Percentiles rank a stretch among this genome's conserved stretches.
Conservation (phyloP, 2,329 filamentous ascomycete species). For the Neopestalotiopsis clavispora region DNA sequence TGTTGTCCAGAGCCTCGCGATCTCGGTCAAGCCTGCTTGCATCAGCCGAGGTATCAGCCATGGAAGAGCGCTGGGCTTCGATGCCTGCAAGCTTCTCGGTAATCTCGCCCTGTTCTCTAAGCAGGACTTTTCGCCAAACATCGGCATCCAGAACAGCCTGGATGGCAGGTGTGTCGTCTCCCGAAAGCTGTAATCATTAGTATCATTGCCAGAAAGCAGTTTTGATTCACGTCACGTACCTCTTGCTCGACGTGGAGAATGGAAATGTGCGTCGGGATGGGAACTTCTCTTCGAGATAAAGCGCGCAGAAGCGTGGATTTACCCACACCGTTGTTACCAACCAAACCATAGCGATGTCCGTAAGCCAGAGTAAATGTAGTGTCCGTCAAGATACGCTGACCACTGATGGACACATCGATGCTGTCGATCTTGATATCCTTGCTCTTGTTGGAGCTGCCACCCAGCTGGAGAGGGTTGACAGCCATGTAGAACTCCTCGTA, state of each 20-base stretch:
- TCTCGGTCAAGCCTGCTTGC: conserved; percentile 84
- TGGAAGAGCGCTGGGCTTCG: conserved; percentile 74
- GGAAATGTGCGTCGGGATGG: conserved; percentile 95
- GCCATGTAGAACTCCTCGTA: conserved; percentile 99
- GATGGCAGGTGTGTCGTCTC: conserved; percentile 92
- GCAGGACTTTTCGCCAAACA: conserved; percentile 95
- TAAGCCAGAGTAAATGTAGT: conserved; percentile 90
- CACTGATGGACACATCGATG: conserved; percentile 91
- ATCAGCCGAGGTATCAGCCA: conserved; percentile 93
- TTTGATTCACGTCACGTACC: conserved; percentile 51
- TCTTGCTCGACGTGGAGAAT: conserved; percentile 99
- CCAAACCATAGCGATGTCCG: conserved; percentile 92
- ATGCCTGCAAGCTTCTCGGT: conserved; percentile 75
- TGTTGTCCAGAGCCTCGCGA: conserved; percentile 87
- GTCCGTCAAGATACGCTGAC: conserved; percentile 86
- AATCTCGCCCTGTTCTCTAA: conserved; percentile 90
- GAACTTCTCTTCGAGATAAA: conserved; percentile 88
- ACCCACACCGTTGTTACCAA: conserved; percentile 99
- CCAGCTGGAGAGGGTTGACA: conserved; percentile 93
- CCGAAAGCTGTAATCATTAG: conserved; percentile 69
- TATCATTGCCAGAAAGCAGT: background rate
- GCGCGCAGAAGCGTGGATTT: conserved; percentile 94
- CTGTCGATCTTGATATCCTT: conserved; percentile 99
- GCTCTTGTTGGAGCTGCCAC: conserved; percentile 79
- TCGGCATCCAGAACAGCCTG: conserved; percentile 97